Base-by-base conservation (phyloP, 257 asterid species). In the Haberlea rhodopensis region DNA sequence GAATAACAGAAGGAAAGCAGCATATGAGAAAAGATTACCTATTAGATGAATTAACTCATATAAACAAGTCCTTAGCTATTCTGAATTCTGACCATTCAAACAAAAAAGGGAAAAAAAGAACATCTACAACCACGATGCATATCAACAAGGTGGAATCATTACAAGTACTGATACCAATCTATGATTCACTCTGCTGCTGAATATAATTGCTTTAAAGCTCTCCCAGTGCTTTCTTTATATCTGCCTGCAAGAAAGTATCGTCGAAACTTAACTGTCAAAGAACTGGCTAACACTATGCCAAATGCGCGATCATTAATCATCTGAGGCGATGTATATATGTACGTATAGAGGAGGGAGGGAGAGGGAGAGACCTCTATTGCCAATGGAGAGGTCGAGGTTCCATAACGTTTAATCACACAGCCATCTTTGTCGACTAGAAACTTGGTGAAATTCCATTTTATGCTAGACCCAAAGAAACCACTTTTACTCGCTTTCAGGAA, bases 361-460 rank as follows among this genome's bases (percentile, higher is more conserved):
- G 54, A 24, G 68, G 65, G 59, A 53, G 66, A 49, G 66, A 91
- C 98, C 98, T 91, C 92, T 11, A 91, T 84, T 29, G 92, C 73
- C 73, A 75, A 68, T 0, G 96, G 98, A 8, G 84, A 0, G 71
- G 96, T 85, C 9, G 87, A 15, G 7, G 96, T 28, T 71, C 78
- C 87, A 71, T 84, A 91, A 24, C 96, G 96, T 45, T 37, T 28
- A 69, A 89, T 76, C 24, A 91, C 97, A 27, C 57, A 68, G 21
- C 98, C 98, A 27, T 89, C 94, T 77, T 75, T 84, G 84, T 89
- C 96, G 20, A 91, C 90, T 57, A 91, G 66, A 71, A 91, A 91
- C 84, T 91, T 91, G 22, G 97, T 89, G 76, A 91, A 91, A 81
- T 91, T 91, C 98, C 97, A 91, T 65, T 87, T 89, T 73, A 89